Base-by-base conservation (phyloP, 345 rosid species). In the Linum usitatissimum region DNA sequence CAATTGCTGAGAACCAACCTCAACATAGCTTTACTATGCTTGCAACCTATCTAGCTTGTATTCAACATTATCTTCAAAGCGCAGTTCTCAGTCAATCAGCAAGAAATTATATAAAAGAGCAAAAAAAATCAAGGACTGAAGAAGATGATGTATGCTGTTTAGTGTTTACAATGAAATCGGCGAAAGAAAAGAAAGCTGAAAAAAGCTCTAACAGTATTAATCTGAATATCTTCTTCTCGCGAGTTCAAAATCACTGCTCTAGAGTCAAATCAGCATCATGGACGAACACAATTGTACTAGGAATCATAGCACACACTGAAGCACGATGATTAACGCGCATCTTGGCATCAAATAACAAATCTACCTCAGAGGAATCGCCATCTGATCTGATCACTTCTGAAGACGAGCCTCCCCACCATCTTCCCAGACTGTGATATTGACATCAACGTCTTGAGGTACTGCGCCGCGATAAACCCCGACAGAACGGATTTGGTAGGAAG, bases 401-500 rank as follows among this genome's bases (percentile, higher is more conserved):
- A 9, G 51, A 45, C 70, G 23, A 53, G 57, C 30, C 55, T 30
- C 68, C 62, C 61, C 12, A n/a, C 58, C 60, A 67, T 63, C 66
- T 65, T 66, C 75, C 19, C 73, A 73, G 64, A 45, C 70, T 51
- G 53, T 64, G 61, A 40, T 66, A 20, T 76, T 79, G 18, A 71
- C 69, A 30, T 70, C 77, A 64, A 78, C 67, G 66, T 53, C 63
- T 40, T 67, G 79, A 61, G 96, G 98, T 65, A 82, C 36, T 17
- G 77, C 81, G 6, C 75, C 9, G 75, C 59, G 18, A 85, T 73
- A 69, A 91, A 82, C 68, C 74, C 81, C 64, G 82, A 82, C 58
- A 85, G 73, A 68, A 84, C 84, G 58, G 78, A 31, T 6, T 78
- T 84, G 65, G 80, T 85, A 28, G 83, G 76, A 1, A 84, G n/a